These are phyloP conservation scores for Chrysoporthe austroafricana DNA, from an alignment of 2,329 filamentous ascomycete genomes.

Conservation along the genomic window DNA sequence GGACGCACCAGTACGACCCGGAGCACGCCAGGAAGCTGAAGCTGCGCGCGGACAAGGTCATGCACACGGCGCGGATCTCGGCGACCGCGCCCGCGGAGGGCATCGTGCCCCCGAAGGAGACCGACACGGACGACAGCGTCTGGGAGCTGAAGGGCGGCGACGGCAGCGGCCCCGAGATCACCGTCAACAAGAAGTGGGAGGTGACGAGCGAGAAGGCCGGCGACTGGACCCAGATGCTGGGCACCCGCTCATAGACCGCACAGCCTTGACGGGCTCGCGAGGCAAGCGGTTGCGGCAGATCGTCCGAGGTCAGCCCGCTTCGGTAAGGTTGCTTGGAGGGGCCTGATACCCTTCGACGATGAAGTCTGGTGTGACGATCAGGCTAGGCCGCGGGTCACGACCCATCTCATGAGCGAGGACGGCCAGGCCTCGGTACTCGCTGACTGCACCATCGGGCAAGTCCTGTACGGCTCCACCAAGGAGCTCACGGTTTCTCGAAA, in stretches of 20 bases:
- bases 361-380: neutral
- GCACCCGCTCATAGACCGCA: neutral
- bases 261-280: neutral
- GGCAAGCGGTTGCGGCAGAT: no score
- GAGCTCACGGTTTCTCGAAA: no score
- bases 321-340: no score
- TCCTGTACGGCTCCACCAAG: no score
- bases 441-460: neutral
- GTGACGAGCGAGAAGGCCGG: slow-evolving; percentile 11
- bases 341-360: no score
- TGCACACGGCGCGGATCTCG: slow-evolving; percentile 2
- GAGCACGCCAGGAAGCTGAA: slow-evolving; percentile 7
- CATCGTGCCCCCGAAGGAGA: neutral
- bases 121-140: slow-evolving; percentile 2
- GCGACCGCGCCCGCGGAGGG: neutral
- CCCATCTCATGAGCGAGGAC: neutral
- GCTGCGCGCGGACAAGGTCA: slow-evolving; percentile 4
- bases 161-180: slow-evolving; percentile 9
- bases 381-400: neutral
- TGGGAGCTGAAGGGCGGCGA: slow-evolving; percentile 9
- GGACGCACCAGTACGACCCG: slow-evolving; percentile 13
- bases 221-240: slow-evolving; percentile 15
- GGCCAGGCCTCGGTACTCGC: neutral
- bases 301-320: no score
- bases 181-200: slow-evolving; percentile 5